phyloP scores from a whole-genome alignment of 148 eudicot species.

The Rhododendron mucronatum region DNA sequence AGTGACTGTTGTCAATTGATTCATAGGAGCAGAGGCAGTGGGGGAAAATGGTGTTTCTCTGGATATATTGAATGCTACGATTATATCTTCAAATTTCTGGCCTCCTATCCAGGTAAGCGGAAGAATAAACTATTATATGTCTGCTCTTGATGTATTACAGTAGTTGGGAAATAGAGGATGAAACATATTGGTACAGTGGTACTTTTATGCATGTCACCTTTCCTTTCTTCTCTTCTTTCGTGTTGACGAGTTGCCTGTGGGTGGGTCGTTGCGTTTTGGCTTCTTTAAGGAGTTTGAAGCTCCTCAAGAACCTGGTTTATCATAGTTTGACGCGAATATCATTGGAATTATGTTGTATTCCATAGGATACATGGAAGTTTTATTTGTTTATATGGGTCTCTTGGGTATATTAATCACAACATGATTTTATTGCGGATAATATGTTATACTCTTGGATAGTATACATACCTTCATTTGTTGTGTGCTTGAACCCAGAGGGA shows the following conservation, averaged over 20 bases:
- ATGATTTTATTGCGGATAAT: neutral
- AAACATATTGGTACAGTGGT: neutral
- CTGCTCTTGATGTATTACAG: neutral
- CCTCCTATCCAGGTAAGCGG: constrained; percentile 85
- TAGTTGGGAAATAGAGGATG: neutral
- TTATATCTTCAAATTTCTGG: constrained; percentile 96
- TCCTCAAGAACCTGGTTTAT: neutral
- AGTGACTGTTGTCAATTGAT: constrained; percentile 11
- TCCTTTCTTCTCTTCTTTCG: neutral
- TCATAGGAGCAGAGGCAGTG: constrained; percentile 32
- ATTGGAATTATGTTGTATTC: neutral
- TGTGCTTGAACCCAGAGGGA: neutral
- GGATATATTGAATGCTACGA: constrained; percentile 69
- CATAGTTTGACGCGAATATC: neutral
- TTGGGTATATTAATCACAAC: neutral
- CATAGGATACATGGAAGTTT: neutral
- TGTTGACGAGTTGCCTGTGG: neutral
- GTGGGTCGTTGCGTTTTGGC: neutral
- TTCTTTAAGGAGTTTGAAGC: neutral
- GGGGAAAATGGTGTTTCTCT: constrained; percentile 51
- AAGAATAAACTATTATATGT: neutral
- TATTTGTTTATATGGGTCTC: neutral
- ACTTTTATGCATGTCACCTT: neutral
- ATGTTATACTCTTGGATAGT: neutral
- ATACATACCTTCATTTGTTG: neutral